Base-by-base conservation (phyloP, 176 grass and related monocot species). In the Chloris gayana region DNA sequence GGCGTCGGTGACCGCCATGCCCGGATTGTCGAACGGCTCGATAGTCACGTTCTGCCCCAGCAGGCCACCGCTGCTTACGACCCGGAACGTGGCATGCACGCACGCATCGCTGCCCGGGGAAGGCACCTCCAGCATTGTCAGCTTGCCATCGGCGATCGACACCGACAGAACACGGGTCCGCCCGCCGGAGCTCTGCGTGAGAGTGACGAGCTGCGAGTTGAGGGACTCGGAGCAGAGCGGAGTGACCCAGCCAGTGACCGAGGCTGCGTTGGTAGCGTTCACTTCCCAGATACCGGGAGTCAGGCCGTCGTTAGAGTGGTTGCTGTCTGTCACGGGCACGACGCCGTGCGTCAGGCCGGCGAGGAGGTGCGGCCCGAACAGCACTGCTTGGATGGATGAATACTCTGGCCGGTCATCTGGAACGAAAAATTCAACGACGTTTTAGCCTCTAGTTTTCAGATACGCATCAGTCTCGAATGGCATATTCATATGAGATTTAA, bases 381-480 rank as follows among this genome's bases (percentile, higher is more conserved):
- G 80, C 11, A 98, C 83, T 5, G 89, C 95, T 56, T 98, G 87
- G 64, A 98, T 77, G 14, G 85, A 87, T 3, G 80, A 70, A 21
- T 92, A 94, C 51, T 89, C 90, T 1, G 81, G 87, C 18, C 92
- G 88, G 58, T 94, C 90, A 76, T 98, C 95, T 98, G 88, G 35
- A 78, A 76, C 0, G 1, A 37, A 34, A 34, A 54, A 21, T 31
- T 6, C 5, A 70, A 12, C 35, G 3, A 6, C 32, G 14, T 19
- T 65, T 34, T 34, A 34, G 30, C 13, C 29, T 33, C 62, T 15
- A 65, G 14, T 6, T 65, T 63, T 50, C 15, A 11, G 37, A 14
- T 12, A 19, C 6, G 29, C 1, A 0, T 35, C 1, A 4, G 27
- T 0, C 12, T 0, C n/a, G 11, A 60, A 64, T 39, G 3, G 9